Base-by-base conservation (phyloP, 1,284 basidiomycete genomes). In the Sporisorium exsertum region DNA sequence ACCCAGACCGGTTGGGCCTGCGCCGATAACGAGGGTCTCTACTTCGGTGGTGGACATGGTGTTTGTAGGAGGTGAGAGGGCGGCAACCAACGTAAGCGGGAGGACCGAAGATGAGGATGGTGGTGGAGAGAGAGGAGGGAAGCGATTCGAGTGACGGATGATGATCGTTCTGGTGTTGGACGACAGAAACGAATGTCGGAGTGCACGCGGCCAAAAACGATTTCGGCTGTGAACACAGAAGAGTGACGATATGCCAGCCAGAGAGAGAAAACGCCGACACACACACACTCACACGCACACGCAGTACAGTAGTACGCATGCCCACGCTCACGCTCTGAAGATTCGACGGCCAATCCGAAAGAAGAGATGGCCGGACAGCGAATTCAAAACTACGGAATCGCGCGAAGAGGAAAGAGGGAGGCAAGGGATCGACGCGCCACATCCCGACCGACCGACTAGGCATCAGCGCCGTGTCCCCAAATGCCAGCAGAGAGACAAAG, bases 1-100 rank as follows among this genome's bases (percentile, higher is more conserved):
- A 58, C 88, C 88, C 20, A 89, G 85, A 72, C 88, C 88, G 60
- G 88, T 88, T 79, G 78, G 85, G 54, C 81, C 82, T 22, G 84
- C 84, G 58, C 84, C 84, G 62, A 85, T 84, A 50, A 85, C 84
- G 56, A 85, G 81, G 27, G 80, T 80, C 72, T 85, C 83, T 52
- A 85, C 81, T 74, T 79, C 59, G 50, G 66, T 69, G 43, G 55
- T 55, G 40, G 74, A 72, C 74, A 77, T 77, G 27, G 13, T 49
- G 29, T 49, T 45, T 40, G 5, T 9, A 13, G 32, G 33, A 6
- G 33, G 7, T 32, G 18, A 40, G 20, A 9, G 29, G 29, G 40
- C n/a, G n/a, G 52, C 12, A n/a, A 57, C 29, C 26, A 24, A 58
- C 18, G 24, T 49, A 46, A 24, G 55, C 51, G 37, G 26, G 26